Evolutionary conservation across 2,329 filamentous ascomycete genomes (phyloP).

Genomic region (Dactylella cylindrospora): DNA sequence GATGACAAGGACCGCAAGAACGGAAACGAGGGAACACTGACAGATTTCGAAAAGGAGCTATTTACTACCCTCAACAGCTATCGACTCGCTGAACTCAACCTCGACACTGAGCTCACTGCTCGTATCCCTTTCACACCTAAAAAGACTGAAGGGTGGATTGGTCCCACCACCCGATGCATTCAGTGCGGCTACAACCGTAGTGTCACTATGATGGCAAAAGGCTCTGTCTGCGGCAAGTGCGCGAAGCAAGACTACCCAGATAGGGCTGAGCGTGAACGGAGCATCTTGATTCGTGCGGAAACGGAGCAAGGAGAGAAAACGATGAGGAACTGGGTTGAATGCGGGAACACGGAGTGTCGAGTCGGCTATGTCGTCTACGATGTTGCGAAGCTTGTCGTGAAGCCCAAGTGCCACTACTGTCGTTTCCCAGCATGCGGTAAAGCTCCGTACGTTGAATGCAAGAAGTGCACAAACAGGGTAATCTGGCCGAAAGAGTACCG

Average conservation of each 20-base stretch:
- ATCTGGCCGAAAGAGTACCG: slow-evolving; percentile 57
- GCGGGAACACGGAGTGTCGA: slow-evolving; percentile 54
- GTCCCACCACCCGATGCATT: slow-evolving; percentile 54
- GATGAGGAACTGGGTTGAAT: slow-evolving; percentile 57
- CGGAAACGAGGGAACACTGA: slow-evolving; percentile 51
- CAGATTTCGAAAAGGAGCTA: slow-evolving; percentile 52
- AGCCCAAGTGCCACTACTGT: slow-evolving; percentile 58
- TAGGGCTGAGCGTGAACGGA: slow-evolving; percentile 46
- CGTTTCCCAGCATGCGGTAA: slow-evolving; percentile 48
- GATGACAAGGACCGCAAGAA: slow-evolving; percentile 53
- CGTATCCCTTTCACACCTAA: slow-evolving; percentile 56
- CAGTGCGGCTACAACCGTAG: slow-evolving; percentile 56
- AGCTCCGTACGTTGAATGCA: slow-evolving; percentile 56
- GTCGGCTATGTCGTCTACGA: slow-evolving; percentile 59
- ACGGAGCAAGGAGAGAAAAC: slow-evolving; percentile 51
- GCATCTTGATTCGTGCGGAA: slow-evolving; percentile 31
- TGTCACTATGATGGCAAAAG: slow-evolving; percentile 56
- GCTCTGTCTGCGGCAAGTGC: slow-evolving; percentile 55
- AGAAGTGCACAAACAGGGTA: slow-evolving; percentile 55
- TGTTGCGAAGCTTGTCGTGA: slow-evolving; percentile 53
- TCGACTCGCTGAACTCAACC: slow-evolving; percentile 56
- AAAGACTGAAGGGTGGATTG: slow-evolving; percentile 55
- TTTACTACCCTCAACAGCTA: slow-evolving; percentile 57
- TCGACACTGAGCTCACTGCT: slow-evolving; percentile 55
- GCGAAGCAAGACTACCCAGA: slow-evolving; percentile 42